Evolutionary conservation across 2,329 filamentous ascomycete species (phyloP).

Genomic region (Verticillium klebahnii): DNA sequence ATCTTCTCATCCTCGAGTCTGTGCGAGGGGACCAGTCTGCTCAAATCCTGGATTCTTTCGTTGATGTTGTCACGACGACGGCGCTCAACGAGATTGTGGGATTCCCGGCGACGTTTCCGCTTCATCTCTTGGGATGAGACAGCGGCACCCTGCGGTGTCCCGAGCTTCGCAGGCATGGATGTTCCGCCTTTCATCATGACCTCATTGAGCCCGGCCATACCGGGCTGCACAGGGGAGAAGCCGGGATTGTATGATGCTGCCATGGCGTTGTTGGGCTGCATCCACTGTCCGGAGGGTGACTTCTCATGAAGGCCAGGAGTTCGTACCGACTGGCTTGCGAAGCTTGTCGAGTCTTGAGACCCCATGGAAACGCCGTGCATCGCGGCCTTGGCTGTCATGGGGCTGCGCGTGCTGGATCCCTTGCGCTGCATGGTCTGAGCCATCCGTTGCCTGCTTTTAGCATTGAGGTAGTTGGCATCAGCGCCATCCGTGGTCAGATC

Average conservation of each 20-base stretch:
- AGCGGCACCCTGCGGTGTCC: constrained; percentile 37
- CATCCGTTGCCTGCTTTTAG: constrained; percentile 55
- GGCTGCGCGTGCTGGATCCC: constrained; percentile 68
- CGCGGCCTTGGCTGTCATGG: constrained; percentile 82
- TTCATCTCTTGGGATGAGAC: constrained; percentile 89
- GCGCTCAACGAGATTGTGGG: constrained; percentile 94
- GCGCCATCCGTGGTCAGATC: constrained; percentile 43
- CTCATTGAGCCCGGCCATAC: constrained; percentile 76
- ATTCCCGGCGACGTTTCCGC: constrained; percentile 83
- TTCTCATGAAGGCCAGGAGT: constrained; percentile 70
- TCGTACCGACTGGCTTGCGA: constrained; percentile 74
- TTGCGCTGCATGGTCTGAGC: constrained; percentile 66
- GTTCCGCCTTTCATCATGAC: constrained; percentile 83
- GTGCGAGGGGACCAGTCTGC: constrained; percentile 86
- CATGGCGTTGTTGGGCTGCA: constrained; percentile 77
- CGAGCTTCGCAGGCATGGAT: constrained; percentile 85
- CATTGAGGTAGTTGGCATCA: constrained; percentile 52
- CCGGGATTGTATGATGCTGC: constrained; percentile 86
- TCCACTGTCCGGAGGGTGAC: constrained; percentile 83
- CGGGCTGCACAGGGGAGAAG: constrained; percentile 72
- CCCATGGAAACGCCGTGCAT: constrained; percentile 68
- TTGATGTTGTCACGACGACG: constrained; percentile 97
- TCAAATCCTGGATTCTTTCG: constrained; percentile 94
- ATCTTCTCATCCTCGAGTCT: constrained; percentile 96
- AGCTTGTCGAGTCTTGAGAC: constrained; percentile 63